These are phyloP conservation scores for Pythium biforme DNA, from an alignment of 352 stramenopile genomes.

Conservation along the genomic window DNA sequence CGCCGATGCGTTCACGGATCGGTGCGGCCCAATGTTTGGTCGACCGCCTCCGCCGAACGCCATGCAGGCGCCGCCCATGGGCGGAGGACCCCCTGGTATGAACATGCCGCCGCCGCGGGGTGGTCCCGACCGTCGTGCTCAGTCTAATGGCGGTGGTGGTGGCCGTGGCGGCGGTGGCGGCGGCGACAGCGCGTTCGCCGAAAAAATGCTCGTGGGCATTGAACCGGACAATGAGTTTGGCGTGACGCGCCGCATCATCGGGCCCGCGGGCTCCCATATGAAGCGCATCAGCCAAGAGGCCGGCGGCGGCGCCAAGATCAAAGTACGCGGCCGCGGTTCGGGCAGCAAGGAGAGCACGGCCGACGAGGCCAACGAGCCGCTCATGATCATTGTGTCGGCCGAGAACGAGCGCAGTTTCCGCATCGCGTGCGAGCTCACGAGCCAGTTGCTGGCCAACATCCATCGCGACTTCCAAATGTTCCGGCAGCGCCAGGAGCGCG, in stretches of 20 bases:
- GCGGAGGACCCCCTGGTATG: slow-evolving; percentile 16
- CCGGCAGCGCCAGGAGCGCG: slow-evolving; percentile 38
- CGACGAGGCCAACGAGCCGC: slow-evolving; percentile 73
- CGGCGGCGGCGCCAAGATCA: slow-evolving; percentile 78
- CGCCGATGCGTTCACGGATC: slow-evolving; percentile 70
- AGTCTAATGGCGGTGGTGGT: background rate
- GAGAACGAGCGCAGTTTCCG: slow-evolving; percentile 86
- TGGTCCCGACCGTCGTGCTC: slow-evolving; percentile 17
- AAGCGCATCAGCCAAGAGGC: slow-evolving; percentile 86
- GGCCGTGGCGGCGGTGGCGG: slow-evolving; percentile 9
- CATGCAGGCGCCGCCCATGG: slow-evolving; percentile 29
- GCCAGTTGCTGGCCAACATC: slow-evolving; percentile 65
- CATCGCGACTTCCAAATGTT: slow-evolving; percentile 80
- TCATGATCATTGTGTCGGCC: slow-evolving; percentile 83
- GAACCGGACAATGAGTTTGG: slow-evolving; percentile 85
- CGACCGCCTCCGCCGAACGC: slow-evolving; percentile 26
- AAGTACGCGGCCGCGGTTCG: slow-evolving; percentile 78
- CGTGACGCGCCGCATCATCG: slow-evolving; percentile 83
- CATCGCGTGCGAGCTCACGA: slow-evolving; percentile 67
- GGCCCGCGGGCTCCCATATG: slow-evolving; percentile 75
- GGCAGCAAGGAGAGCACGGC: slow-evolving; percentile 69
- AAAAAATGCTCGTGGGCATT: slow-evolving; percentile 85
- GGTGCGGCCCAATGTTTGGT: slow-evolving; percentile 48
- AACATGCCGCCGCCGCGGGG: slow-evolving; percentile 9
- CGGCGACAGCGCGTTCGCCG: slow-evolving; percentile 35